Base-by-base conservation (phyloP, 139 green algal genomes). In the Coccomyxa sp. region DNA sequence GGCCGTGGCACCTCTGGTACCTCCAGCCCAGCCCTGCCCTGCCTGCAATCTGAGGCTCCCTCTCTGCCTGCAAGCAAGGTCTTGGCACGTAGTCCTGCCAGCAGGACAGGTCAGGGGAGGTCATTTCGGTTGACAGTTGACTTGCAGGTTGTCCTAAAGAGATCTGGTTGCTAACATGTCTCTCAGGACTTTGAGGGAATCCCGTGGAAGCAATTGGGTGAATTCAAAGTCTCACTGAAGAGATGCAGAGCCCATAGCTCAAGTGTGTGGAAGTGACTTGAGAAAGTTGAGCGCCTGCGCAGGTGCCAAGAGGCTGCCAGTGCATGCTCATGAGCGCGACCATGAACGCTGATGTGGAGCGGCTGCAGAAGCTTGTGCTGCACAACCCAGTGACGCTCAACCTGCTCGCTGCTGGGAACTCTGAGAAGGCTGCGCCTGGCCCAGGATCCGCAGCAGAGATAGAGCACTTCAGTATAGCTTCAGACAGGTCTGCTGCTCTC, bases 271-370 rank as follows among this genome's bases (percentile, higher is more conserved):
- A n/a, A n/a, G n/a, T n/a, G n/a, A n/a, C n/a, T n/a, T n/a, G n/a
- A n/a, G n/a, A n/a, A n/a, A n/a, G n/a, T n/a, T n/a, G n/a, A n/a
- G n/a, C n/a, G n/a, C n/a, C n/a, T n/a, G 5, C 79, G 44, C 84
- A 91, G 86, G 54, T 94, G 8, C 90, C 92, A n/a, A 85, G 91
- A 37, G 87, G 82, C 39, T 95, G 90, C 83, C 95, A 99, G 84
- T 97, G 92, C 86, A 81, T 98, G 82, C 92, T 98, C 18, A 94
- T 98, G 88, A 93, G 85, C 41, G 95, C 95, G 68, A 98, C 95
- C n/a, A 89, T 82, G 70, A 91, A 72, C 39, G 78, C 79, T 0
- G 93, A 96, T 33, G 87, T 98, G 70, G 90, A 97, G 82, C 77
- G 83, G 18, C 83, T 97, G 71, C 79, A 88, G 68, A 87, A 90